A percentile compares a stretch with the other conserved stretches of the same genome.
Evolutionary conservation across 768 basidiomycete species (phyloP).

Genomic region (Lactarius tabidus): DNA sequence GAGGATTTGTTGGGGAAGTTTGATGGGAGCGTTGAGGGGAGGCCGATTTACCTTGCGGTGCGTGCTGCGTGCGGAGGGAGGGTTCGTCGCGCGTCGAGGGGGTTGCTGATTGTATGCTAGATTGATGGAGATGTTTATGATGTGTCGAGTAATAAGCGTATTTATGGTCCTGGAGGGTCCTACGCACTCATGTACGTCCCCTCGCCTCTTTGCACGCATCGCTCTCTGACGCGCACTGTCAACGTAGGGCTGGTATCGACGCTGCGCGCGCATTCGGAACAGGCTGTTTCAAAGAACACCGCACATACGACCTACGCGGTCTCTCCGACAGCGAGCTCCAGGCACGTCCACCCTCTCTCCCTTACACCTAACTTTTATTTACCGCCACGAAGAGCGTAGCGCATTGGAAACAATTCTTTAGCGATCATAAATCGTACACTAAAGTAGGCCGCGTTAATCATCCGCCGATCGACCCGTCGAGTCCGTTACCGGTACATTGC

Average conservation of each 20-base stretch:
- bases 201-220: too few relatives aligned
- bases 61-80: constrained; percentile 28
- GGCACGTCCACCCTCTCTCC: constrained; percentile 41
- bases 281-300: constrained; percentile 88
- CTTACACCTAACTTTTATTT: background rate
- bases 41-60: constrained; percentile 83
- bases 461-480: constrained; percentile 69
- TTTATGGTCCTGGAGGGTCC: constrained; percentile 86
- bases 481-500: constrained; percentile 72
- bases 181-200: constrained; percentile 63
- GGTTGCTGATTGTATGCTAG: constrained; percentile 35
- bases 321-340: constrained; percentile 64
- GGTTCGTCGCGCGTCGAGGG: too few relatives aligned
- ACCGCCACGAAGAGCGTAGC: constrained; percentile 53
- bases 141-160: constrained; percentile 68
- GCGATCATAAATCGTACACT: constrained; percentile 71
- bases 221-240: background rate
- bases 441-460: constrained; percentile 77
- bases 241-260: constrained; percentile 68
- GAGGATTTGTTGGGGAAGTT: constrained; percentile 61
- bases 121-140: constrained; percentile 94
- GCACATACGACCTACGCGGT: constrained; percentile 87
- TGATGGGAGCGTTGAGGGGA: constrained; percentile 62
- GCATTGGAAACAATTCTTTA: constrained; percentile 91
- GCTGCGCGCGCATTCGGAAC: constrained; percentile 92